Evolutionary conservation across 176 grass and related monocot genomes (phyloP), one percentile per base, ranked within the genome.

Genomic region (Avena sativa): DNA sequence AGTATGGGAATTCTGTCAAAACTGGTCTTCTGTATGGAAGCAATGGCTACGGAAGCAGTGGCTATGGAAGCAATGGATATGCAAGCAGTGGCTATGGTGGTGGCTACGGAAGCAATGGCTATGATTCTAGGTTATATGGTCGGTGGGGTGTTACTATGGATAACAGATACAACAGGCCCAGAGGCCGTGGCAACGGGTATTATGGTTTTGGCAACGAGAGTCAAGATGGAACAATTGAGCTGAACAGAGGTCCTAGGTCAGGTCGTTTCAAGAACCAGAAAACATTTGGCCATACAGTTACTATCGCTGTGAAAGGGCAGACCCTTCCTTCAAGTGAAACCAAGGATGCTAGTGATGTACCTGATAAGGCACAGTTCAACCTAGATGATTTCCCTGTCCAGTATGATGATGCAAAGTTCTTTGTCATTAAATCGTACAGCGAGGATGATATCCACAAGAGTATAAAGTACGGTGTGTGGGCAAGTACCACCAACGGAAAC

Each of bases 391-490:
- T 98, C 62, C 81, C 86, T 89, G 91, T 89, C 26, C 93, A 89
- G 14, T 94, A 95, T 53, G 76, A 89, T 20, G 92, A 92, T 79
- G 96, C 96, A 68, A 98, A 92, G 81, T 98, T 98, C 79, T 95
- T 94, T 85, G 80, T 98, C 79, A 95, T 98, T 38, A 95, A 98
- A 84, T 95, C 93, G 0, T 98, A 98, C 86, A 95, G 93, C 3
- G 93, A 98, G 90, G 96, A 95, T 91, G 96, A 98, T 80, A 84
- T 98, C 86, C 96, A 98, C 74, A 98, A 95, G 87, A 98, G 96
- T 73, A 89, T 98, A 69, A 95, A 98, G 75, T 95, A 98, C 68
- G 94, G 94, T 76, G 93, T 98, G 28, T 95, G 96, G 96, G 88
- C 96, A 61, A 98, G 96, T 84, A 98, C 96, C 25, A 93, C 93